These are phyloP conservation scores for Tetrahymena malaccensis DNA, from an alignment of 73 alveolate species.

Conservation along the genomic window DNA sequence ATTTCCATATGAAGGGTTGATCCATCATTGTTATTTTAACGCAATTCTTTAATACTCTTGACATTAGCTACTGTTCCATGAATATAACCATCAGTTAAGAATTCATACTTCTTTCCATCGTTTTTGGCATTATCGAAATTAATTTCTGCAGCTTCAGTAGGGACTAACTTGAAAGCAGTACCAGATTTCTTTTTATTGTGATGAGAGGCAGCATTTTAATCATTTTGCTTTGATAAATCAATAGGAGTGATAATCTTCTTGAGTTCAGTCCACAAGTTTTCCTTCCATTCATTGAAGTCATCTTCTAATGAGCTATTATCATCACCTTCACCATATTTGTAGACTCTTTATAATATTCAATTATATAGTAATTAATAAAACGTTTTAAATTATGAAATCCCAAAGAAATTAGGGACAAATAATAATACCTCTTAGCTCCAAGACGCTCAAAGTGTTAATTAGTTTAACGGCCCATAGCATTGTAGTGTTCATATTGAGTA, in stretches of 20 bases:
- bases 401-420: neutral
- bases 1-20: slow-evolving; percentile 70
- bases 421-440: slow-evolving; percentile 18
- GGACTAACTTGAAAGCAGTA: neutral
- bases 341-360: slow-evolving; percentile 4
- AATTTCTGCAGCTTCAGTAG: neutral
- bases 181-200: slow-evolving; percentile 2
- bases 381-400: neutral
- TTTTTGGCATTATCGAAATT: slow-evolving; percentile 5
- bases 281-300: slow-evolving; percentile 63
- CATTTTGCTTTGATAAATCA: neutral
- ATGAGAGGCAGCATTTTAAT: neutral
- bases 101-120: slow-evolving; percentile 19
- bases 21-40: slow-evolving; percentile 68
- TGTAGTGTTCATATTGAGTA: slow-evolving; percentile 60
- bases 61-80: slow-evolving; percentile 26
- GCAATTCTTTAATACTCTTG: slow-evolving; percentile 57
- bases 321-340: slow-evolving; percentile 54
- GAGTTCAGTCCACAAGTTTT: slow-evolving; percentile 45
- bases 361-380: too few relatives aligned
- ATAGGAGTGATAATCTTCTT: neutral
- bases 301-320: slow-evolving; percentile 54
- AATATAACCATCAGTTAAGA: slow-evolving; percentile 36
- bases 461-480: slow-evolving; percentile 51
- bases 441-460: slow-evolving; percentile 39